Evolutionary conservation across 2,329 filamentous ascomycete genomes (phyloP), one percentile per base, ranked within the genome.

Genomic region (Alternaria rosae): DNA sequence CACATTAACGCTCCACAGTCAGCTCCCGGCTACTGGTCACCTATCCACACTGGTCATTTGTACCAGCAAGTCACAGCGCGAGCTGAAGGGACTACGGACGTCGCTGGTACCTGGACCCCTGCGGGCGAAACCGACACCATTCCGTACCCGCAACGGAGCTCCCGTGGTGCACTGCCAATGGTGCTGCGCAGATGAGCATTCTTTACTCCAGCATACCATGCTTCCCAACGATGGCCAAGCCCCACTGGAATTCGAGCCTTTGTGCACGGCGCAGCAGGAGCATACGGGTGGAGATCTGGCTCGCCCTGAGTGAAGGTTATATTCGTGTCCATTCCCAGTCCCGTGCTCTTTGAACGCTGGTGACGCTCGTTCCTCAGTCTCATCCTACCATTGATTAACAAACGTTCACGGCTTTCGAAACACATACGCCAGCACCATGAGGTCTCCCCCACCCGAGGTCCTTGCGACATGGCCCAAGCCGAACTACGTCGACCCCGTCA

Each of bases 401-500:
- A 64, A 64, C 67, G 60, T 45, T 42, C 13, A 55, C 43, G 32
- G 65, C 65, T 57, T 65, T 70, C 68, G 66, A 56, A 62, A 51
- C 56, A 43, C 56, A 61, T 26, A 32, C 59, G 56, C 44, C 43
- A 26, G 54, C 69, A 65, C 47, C 52, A 79, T 79, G 76, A 70
- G 76, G 59, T 77, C 70, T 50, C 70, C 75, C 55, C 76, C 77
- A 7, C 63, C 68, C 25, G 73, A 76, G 12, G 77, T 83, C 45
- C 60, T 78, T 41, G 61, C 70, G 41, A 72, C 71, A 52, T 84
- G 78, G 77, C 82, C 82, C 4, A 74, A 68, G 44, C 80, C 82
- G 2, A 81, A 83, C 71, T 83, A 83, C 60, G 71, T 75, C 48
- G 62, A 84, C 58, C 82, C 82, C 1, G 68, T 73, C 21, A 82